Base-by-base conservation (phyloP, 768 basidiomycete genomes). In the Suillus variegatus region DNA sequence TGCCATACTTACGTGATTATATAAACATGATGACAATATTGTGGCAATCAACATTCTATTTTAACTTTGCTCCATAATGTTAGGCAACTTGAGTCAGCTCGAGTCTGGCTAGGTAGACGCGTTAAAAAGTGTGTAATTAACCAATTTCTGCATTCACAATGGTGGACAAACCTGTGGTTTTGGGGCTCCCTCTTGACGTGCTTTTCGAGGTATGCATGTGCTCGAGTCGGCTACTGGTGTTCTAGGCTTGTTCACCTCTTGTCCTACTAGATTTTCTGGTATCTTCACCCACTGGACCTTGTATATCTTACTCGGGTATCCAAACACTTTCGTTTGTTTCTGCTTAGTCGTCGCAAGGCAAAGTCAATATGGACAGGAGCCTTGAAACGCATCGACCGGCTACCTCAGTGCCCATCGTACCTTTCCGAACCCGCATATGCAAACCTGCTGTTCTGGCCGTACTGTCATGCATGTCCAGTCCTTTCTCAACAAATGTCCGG, bases 381-480 rank as follows among this genome's bases (percentile, higher is more conserved):
- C 14, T 60, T 61, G 25, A 47, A 20, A n/a, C 57, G 36, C 25
- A n/a, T 57, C 36, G 16, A 38, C 12, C 61, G 22, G 18, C 25
- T 38, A 36, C 62, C 32, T 14, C 57, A 62, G 20, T 62, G 51
- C 40, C 62, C 28, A 16, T 57, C 32, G 3, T 58, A 61, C 41
- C 56, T 63, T 25, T 58, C 52, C 14, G 56, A 63, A 55, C 62
- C 62, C 14, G 56, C 55, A 16, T 63, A 60, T 55, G 36, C 62
- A 16, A 55, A 63, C 36, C 18, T 63, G 13, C 1, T 58, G 25
- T 63, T 58, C 28, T 54, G 28, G 35, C 57, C 62, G 41, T 38
- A 61, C 22, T 63, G 54, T 14, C 54, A 55, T 55, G 35, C 10
- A 55, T 55, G 54, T 36, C 18, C 9, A 32, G 32, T n/a, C 32